Conservation (phyloP, 1,284 basidiomycete species). For the Salmacisia buchloeana region DNA sequence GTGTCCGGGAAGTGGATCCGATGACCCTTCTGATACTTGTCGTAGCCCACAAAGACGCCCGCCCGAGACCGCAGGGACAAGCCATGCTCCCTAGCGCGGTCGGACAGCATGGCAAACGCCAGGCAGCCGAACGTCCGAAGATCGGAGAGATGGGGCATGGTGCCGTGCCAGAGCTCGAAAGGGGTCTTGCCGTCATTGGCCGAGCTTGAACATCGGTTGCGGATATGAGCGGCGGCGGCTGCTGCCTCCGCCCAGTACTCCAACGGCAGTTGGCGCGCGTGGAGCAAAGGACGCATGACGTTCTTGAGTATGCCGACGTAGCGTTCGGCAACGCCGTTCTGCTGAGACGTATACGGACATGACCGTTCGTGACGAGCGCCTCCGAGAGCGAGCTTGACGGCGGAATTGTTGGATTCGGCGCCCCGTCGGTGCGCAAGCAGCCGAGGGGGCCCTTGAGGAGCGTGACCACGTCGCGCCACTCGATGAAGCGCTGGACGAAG, state of each 20-base stretch:
- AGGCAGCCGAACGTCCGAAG: background rate
- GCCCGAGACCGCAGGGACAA: background rate
- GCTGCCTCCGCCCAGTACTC: background rate
- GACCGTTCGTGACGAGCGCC: background rate
- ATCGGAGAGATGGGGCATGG: background rate
- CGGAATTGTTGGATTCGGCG: background rate
- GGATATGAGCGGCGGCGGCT: background rate
- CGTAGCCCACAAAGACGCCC: background rate
- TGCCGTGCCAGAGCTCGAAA: constrained; percentile 6
- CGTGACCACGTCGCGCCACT: background rate
- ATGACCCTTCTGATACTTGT: background rate
- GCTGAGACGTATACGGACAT: background rate
- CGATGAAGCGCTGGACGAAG: background rate
- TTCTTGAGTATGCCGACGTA: background rate
- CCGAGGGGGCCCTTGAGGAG: background rate
- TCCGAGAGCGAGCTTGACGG: background rate
- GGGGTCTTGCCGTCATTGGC: background rate
- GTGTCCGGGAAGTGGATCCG: constrained; percentile 4
- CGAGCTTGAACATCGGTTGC: background rate
- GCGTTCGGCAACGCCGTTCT: constrained; percentile 9
- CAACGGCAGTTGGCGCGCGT: background rate
- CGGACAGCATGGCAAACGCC: background rate
- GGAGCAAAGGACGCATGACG: background rate
- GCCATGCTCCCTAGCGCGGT: background rate
- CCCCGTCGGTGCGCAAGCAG: background rate